phyloP scores from a whole-genome alignment of 1,284 basidiomycete genomes.

The Nidula niveotomentosa region DNA sequence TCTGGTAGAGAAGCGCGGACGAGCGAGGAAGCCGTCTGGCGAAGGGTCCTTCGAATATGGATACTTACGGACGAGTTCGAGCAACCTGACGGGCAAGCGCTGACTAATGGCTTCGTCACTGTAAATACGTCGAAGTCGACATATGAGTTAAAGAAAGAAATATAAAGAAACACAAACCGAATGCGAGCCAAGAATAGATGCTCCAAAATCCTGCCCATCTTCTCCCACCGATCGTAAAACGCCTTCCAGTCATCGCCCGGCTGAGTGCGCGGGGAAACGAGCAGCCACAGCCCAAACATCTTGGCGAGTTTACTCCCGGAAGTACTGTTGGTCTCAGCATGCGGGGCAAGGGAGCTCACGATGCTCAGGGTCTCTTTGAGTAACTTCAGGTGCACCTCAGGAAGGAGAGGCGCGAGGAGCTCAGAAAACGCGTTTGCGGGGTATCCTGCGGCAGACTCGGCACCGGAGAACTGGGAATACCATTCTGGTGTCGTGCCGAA shows the following conservation, averaged over 20 bases:
- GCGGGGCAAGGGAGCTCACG: conserved; percentile 66
- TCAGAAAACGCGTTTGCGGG: conserved; percentile 61
- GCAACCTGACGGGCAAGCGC: conserved; percentile 64
- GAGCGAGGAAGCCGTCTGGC: conserved; percentile 38
- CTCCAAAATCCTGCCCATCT: conserved; percentile 65
- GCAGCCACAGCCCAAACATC: conserved; percentile 71
- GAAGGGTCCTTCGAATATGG: conserved; percentile 48
- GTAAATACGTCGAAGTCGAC: conserved; percentile 5
- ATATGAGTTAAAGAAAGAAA: neutral
- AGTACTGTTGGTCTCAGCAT: conserved; percentile 66
- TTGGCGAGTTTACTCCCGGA: conserved; percentile 75
- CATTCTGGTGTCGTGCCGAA: conserved; percentile 65
- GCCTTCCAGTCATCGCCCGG: conserved; percentile 51
- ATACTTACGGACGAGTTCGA: conserved; percentile 68
- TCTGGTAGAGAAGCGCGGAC: conserved; percentile 65
- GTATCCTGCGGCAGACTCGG: conserved; percentile 56
- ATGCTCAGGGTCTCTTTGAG: conserved; percentile 56
- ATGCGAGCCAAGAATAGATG: conserved; percentile 72
- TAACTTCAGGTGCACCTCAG: conserved; percentile 54
- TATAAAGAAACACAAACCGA: conserved; percentile 40
- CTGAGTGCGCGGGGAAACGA: conserved; percentile 44
- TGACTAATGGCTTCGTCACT: conserved; percentile 60
- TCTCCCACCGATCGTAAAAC: conserved; percentile 74
- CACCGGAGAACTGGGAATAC: conserved; percentile 61
- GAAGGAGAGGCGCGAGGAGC: conserved; percentile 54